Evolutionary conservation across 148 eudicot genomes (phyloP).

Genomic region (Beta vulgaris): DNA sequence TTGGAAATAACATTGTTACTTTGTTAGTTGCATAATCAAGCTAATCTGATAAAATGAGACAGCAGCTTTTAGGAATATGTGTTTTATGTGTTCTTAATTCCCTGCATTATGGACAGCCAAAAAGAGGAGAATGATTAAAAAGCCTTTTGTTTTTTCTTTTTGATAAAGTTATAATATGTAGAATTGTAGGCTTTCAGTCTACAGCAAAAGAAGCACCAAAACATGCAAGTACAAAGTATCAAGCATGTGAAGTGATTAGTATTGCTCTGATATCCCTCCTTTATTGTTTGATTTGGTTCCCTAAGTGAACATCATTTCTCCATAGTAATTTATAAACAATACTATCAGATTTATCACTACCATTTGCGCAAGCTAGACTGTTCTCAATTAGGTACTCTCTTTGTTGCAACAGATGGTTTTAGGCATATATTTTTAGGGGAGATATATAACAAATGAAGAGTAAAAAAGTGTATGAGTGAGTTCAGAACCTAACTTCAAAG

Average conservation of each 20-base stretch:
- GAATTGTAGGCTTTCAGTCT: neutral
- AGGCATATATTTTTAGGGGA: too few species aligned
- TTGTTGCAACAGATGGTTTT: too few species aligned
- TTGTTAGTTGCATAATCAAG: neutral
- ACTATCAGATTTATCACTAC: constrained; percentile 7
- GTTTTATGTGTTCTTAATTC: constrained; percentile 15
- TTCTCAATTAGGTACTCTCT: too few species aligned
- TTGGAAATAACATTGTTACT: neutral
- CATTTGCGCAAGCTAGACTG: constrained; percentile 6
- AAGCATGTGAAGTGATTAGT: constrained; percentile 33
- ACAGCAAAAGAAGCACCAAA: neutral
- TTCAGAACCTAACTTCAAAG: too few species aligned
- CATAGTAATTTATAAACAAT: constrained; percentile 2
- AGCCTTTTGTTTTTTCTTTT: neutral
- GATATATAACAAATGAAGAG: too few species aligned
- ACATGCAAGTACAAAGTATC: constrained; percentile 9
- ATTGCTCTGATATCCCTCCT: constrained; percentile 17
- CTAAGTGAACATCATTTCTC: constrained; percentile 13
- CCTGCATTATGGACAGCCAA: constrained; percentile 17
- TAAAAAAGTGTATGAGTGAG: too few species aligned
- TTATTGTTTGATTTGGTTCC: constrained; percentile 34
- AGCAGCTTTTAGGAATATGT: constrained; percentile 5
- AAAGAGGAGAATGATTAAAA: neutral
- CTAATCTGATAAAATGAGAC: constrained; percentile 2
- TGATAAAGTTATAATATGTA: neutral